These are phyloP conservation scores for Ambrosia hybrid DNA, from an alignment of 140 eudicot species.

Conservation along the genomic window DNA sequence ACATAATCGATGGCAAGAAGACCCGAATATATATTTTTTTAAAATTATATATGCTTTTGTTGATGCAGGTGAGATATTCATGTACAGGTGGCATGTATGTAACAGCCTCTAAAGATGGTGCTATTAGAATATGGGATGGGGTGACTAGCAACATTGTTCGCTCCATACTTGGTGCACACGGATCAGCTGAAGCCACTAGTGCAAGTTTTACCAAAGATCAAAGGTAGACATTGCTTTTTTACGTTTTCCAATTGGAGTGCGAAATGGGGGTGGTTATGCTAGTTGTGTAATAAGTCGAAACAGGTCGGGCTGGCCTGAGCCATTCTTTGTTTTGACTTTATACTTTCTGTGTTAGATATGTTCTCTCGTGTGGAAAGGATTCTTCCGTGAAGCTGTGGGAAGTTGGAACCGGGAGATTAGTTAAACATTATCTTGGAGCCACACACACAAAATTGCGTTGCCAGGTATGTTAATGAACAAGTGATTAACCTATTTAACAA, in stretches of 20 bases:
- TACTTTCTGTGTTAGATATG: slow-evolving; percentile 42
- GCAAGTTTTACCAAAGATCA: slow-evolving; percentile 83
- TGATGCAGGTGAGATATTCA: slow-evolving; percentile 80
- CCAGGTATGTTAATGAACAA: slow-evolving; percentile 51
- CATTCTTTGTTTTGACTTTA: background rate
- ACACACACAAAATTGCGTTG: slow-evolving; percentile 67
- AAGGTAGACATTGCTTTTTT: slow-evolving; percentile 38
- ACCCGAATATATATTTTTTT: background rate
- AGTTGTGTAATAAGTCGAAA: background rate
- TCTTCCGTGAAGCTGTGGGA: slow-evolving; percentile 89
- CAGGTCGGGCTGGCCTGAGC: background rate
- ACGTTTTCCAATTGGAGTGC: background rate
- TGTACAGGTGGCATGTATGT: slow-evolving; percentile 91
- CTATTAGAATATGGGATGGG: slow-evolving; percentile 85
- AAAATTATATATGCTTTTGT: background rate
- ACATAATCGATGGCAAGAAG: background rate
- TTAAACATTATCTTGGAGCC: slow-evolving; percentile 84
- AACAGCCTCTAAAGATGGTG: slow-evolving; percentile 93
- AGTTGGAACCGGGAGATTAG: slow-evolving; percentile 82
- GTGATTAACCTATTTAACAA: background rate
- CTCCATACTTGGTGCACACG: slow-evolving; percentile 68
- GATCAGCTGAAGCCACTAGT: slow-evolving; percentile 74
- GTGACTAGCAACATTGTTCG: slow-evolving; percentile 75
- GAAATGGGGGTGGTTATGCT: background rate
- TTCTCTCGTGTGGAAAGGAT: slow-evolving; percentile 83